Evolutionary conservation across 2,329 filamentous ascomycete genomes (phyloP).

Genomic region (Aspergillus awamori): DNA sequence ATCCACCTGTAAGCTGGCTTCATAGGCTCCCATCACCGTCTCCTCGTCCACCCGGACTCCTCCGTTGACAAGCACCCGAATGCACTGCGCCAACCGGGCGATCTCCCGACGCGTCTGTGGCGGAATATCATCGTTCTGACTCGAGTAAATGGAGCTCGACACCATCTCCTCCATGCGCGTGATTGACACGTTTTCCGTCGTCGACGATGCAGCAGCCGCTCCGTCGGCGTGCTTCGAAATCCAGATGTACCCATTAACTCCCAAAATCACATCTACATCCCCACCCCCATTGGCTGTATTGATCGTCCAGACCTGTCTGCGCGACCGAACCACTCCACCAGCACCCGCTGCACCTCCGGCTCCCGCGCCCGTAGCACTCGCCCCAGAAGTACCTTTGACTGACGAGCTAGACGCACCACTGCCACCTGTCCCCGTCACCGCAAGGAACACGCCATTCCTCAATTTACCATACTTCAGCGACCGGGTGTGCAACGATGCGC

Average conservation of each 20-base stretch:
- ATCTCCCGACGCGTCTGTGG: slow-evolving; percentile 83
- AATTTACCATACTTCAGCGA: slow-evolving; percentile 93
- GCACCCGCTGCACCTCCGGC: slow-evolving; percentile 66
- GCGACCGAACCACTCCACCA: slow-evolving; percentile 76
- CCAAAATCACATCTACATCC: slow-evolving; percentile 81
- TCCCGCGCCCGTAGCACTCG: slow-evolving; percentile 55
- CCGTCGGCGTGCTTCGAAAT: slow-evolving; percentile 79
- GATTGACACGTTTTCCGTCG: slow-evolving; percentile 63
- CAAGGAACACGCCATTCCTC: slow-evolving; percentile 86
- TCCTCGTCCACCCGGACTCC: slow-evolving; percentile 88
- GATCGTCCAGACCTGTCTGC: slow-evolving; percentile 86
- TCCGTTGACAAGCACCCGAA: slow-evolving; percentile 79
- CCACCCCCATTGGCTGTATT: slow-evolving; percentile 48
- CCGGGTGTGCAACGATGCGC: slow-evolving; percentile 84
- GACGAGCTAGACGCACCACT: slow-evolving; percentile 53
- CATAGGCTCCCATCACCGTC: slow-evolving; percentile 79
- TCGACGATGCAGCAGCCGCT: slow-evolving; percentile 43
- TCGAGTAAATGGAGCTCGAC: slow-evolving; percentile 85
- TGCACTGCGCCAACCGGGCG: slow-evolving; percentile 76
- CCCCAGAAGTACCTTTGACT: slow-evolving; percentile 35
- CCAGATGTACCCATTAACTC: slow-evolving; percentile 97
- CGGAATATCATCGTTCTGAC: slow-evolving; percentile 86
- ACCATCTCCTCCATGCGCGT: slow-evolving; percentile 87
- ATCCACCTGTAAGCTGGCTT: slow-evolving; percentile 73
- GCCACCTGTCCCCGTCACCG: slow-evolving; percentile 78